Conservation (phyloP, 1,139 yeast species). For the Geotrichum restrictum region DNA sequence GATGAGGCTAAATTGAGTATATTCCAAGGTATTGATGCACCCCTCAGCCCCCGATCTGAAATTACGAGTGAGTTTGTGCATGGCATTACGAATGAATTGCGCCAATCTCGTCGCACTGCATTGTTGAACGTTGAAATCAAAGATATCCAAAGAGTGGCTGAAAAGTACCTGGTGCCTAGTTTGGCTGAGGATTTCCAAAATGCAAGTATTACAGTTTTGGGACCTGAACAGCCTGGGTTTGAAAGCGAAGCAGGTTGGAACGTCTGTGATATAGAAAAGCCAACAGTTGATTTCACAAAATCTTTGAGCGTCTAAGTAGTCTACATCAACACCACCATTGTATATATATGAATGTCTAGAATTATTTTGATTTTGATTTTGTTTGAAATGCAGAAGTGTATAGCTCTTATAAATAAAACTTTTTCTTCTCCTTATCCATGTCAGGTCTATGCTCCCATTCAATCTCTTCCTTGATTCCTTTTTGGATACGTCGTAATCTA, state of each 20-base stretch:
- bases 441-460: conserved; percentile 97
- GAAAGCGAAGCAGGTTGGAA: conserved; percentile 41
- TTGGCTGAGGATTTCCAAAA: conserved; percentile 25
- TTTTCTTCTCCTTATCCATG: conserved; percentile 93
- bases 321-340: neutral
- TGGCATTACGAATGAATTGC: conserved; percentile 73
- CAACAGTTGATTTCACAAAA: neutral
- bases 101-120: conserved; percentile 72
- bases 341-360: neutral
- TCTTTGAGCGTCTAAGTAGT: neutral
- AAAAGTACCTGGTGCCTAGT: conserved; percentile 49
- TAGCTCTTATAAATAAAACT: conserved; percentile 63
- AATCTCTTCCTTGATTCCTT: conserved; percentile 84
- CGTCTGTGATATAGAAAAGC: conserved; percentile 26
- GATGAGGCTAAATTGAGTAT: conserved; percentile 87
- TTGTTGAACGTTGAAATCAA: conserved; percentile 59
- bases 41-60: conserved; percentile 74
- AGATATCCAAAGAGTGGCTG: conserved; percentile 63
- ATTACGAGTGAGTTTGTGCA: conserved; percentile 64
- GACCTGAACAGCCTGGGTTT: conserved; percentile 43
- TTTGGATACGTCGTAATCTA: conserved; percentile 80
- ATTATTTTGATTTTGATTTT: neutral
- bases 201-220: conserved; percentile 50
- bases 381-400: conserved; percentile 1
- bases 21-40: conserved; percentile 90